These are phyloP conservation scores for Pulveroboletus ravenelii DNA, from an alignment of 768 basidiomycete species.

Conservation along the genomic window DNA sequence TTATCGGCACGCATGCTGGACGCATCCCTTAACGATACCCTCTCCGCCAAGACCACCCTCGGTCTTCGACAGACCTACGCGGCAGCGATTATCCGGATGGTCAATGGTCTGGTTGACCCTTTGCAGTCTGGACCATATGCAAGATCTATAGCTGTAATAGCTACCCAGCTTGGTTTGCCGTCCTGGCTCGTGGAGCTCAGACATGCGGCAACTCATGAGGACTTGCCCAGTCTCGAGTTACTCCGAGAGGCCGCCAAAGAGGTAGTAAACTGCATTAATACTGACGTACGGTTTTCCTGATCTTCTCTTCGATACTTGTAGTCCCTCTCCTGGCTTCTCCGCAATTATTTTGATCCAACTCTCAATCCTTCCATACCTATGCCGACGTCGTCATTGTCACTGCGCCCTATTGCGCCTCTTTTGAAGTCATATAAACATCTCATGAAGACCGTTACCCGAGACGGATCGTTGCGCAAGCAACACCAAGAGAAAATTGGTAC, in stretches of 20 bases:
- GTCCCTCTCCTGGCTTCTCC: conserved; percentile 80
- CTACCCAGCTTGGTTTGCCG: conserved; percentile 80
- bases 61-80: conserved; percentile 74
- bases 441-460: conserved; percentile 57
- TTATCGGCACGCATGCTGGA: conserved; percentile 61
- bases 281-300: neutral
- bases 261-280: conserved; percentile 34
- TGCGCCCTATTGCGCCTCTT: conserved; percentile 60
- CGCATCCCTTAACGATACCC: conserved; percentile 15
- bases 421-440: conserved; percentile 72
- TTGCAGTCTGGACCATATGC: conserved; percentile 87
- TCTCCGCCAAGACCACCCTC: conserved; percentile 35
- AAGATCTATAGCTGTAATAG: conserved; percentile 84
- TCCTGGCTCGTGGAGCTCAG: conserved; percentile 87
- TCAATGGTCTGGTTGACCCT: conserved; percentile 94
- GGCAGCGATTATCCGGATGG: conserved; percentile 77
- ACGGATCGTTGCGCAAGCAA: conserved; percentile 53
- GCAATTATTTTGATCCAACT: conserved; percentile 80
- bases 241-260: conserved; percentile 74
- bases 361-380: conserved; percentile 48
- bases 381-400: conserved; percentile 28
- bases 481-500: conserved; percentile 47
- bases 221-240: conserved; percentile 78
- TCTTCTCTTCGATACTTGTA: conserved; percentile 28
- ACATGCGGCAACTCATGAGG: conserved; percentile 95